phyloP scores from a whole-genome alignment of 805 yeast genomes.

The Cyberlindnera suaveolens region DNA sequence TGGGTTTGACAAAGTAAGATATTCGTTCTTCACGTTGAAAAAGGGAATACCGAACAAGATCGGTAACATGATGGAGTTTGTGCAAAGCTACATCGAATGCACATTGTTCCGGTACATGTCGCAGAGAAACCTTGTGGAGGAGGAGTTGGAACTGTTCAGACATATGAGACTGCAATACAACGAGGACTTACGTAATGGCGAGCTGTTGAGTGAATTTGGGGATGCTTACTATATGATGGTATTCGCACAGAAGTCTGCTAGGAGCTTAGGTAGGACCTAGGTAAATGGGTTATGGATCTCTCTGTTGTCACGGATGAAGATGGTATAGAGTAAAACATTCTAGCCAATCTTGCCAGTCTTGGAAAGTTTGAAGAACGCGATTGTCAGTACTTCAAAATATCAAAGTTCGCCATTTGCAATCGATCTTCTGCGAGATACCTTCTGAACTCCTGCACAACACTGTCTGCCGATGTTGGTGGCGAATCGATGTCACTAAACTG shows the following conservation, averaged over 20 bases:
- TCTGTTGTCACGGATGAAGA: too few species aligned
- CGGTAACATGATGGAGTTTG: conserved; percentile 21
- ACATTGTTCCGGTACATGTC: conserved; percentile 15
- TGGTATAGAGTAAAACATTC: too few species aligned
- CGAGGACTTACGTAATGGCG: conserved; percentile 14
- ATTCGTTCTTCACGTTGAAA: conserved; percentile 16
- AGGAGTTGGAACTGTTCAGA: conserved; percentile 13
- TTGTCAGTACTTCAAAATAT: too few species aligned
- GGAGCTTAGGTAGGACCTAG: too few species aligned
- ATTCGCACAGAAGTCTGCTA: conserved; percentile 11
- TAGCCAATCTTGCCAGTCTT: too few species aligned
- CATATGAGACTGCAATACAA: conserved; percentile 17
- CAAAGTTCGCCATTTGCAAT: too few species aligned
- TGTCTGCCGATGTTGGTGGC: too few species aligned
- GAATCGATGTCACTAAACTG: too few species aligned
- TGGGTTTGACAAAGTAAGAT: conserved; percentile 17
- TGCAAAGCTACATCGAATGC: conserved; percentile 17
- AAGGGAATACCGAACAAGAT: conserved; percentile 18
- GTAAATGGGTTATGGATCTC: too few species aligned
- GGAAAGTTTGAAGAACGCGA: too few species aligned
- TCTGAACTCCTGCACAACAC: too few species aligned
- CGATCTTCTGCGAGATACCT: too few species aligned
- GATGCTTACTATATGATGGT: conserved; percentile 21
- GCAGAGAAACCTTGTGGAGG: conserved; percentile 5
- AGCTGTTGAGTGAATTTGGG: conserved; percentile 17